Conservation (phyloP, 208 protist genomes). For the Borovskyia barvae region DNA sequence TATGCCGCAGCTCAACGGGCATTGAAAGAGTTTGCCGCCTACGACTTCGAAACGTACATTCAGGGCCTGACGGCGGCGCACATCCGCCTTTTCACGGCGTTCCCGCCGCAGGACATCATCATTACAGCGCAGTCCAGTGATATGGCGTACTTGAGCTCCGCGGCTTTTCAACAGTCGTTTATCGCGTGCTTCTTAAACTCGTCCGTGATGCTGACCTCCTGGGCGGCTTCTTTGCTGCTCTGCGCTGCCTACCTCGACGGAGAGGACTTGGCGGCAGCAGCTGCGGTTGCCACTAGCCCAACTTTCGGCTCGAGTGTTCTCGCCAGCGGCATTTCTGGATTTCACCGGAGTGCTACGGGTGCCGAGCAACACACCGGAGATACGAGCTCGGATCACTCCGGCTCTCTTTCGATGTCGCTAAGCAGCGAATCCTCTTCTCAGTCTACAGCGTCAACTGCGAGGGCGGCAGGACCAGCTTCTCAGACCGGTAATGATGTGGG, state of each 20-base stretch:
- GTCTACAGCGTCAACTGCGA: not conserved
- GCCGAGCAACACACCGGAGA: not conserved
- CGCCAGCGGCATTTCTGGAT: slow-evolving; percentile 6
- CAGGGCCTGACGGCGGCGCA: slow-evolving; percentile 42
- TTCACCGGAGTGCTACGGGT: not conserved
- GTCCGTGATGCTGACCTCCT: slow-evolving; percentile 41
- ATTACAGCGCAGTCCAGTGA: slow-evolving; percentile 25
- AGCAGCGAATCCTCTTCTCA: slow-evolving; percentile 3
- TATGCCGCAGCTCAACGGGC: slow-evolving; percentile 15
- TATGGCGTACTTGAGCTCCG: slow-evolving; percentile 27
- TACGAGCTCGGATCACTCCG: not conserved
- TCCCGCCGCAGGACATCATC: slow-evolving; percentile 41
- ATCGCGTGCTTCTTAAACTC: slow-evolving; percentile 39
- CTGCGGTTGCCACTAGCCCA: slow-evolving; percentile 6
- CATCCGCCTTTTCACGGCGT: slow-evolving; percentile 34
- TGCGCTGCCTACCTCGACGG: slow-evolving; percentile 50
- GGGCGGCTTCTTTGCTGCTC: slow-evolving; percentile 46
- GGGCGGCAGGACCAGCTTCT: too few species aligned
- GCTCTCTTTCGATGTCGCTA: slow-evolving; percentile 1
- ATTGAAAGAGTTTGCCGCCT: slow-evolving; percentile 24
- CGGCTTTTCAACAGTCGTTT: slow-evolving; percentile 29
- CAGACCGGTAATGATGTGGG: not conserved
- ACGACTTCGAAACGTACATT: slow-evolving; percentile 48
- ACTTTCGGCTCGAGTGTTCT: slow-evolving; percentile 18
- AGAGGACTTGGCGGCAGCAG: slow-evolving; percentile 3